A percentile compares a stretch with the other conserved stretches of the same genome.
Conservation (phyloP, 345 rosid species). For the Hirschfeldia incana region DNA sequence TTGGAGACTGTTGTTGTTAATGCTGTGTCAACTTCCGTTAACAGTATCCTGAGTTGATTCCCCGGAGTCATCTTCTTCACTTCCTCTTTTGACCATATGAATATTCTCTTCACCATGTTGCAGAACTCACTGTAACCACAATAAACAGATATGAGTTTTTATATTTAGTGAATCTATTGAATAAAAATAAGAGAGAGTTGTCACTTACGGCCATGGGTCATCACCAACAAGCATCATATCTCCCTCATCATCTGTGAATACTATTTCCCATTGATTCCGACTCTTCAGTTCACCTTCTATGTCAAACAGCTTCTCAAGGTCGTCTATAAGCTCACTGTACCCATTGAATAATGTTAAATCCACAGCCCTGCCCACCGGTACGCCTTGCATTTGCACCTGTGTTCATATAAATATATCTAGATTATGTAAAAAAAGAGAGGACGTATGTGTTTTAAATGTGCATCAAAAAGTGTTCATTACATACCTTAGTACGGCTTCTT, state of each 20-base stretch:
- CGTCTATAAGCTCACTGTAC: slow-evolving; percentile 64
- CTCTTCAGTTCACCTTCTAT: slow-evolving; percentile 63
- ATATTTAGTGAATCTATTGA: not conserved
- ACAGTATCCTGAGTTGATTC: slow-evolving; percentile 51
- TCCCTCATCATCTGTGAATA: slow-evolving; percentile 87
- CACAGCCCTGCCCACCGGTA: slow-evolving; percentile 90
- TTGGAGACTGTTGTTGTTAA: slow-evolving; percentile 33
- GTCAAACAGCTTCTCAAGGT: slow-evolving; percentile 81
- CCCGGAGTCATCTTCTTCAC: slow-evolving; percentile 71
- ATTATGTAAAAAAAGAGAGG: not conserved
- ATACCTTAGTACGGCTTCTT: slow-evolving; percentile 73
- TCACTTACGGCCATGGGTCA: slow-evolving; percentile 91
- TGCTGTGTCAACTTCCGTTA: slow-evolving; percentile 59
- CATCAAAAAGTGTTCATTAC: slow-evolving; percentile 27
- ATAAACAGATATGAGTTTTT: not conserved
- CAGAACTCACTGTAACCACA: slow-evolving; percentile 74
- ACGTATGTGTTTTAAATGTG: not conserved
- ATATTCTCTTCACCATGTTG: slow-evolving; percentile 83
- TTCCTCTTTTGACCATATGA: slow-evolving; percentile 76
- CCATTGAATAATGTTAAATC: slow-evolving; percentile 67
- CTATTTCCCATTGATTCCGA: slow-evolving; percentile 73
- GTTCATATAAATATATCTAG: slow-evolving; percentile 13
- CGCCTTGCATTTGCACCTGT: slow-evolving; percentile 95
- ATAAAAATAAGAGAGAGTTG: not conserved
- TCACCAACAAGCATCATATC: slow-evolving; percentile 97